A percentile compares a stretch with the other conserved stretches of the same genome.
phyloP scores from a whole-genome alignment of 176 grass and related monocot species.

The Phyllostachys edulis region DNA sequence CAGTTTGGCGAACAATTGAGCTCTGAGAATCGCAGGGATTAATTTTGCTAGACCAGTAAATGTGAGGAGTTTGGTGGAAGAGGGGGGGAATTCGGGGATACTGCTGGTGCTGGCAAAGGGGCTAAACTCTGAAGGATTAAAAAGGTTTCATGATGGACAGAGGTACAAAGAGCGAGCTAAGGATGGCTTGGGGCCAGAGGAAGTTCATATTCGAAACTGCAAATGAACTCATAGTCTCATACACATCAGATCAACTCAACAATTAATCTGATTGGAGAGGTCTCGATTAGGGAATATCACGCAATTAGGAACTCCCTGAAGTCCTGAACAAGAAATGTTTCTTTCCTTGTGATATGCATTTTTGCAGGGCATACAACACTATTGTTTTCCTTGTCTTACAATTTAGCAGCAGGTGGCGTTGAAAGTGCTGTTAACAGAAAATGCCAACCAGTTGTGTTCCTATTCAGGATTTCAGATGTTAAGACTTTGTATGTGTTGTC shows the following conservation, averaged over 20 bases:
- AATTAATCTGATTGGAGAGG: not conserved
- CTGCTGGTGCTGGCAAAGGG: not conserved
- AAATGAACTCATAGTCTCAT: not conserved
- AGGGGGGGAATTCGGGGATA: not conserved
- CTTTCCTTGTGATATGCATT: not conserved
- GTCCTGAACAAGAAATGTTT: not conserved
- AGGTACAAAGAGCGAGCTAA: not conserved
- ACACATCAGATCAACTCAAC: conserved; percentile 1
- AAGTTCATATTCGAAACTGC: not conserved
- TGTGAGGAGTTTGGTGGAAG: not conserved
- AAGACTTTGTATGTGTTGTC: not conserved
- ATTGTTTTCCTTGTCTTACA: not conserved
- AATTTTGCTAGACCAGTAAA: not conserved
- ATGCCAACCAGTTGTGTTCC: not conserved
- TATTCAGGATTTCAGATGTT: not conserved
- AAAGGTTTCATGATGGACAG: not conserved
- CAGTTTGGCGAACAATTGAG: not conserved
- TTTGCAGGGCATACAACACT: not conserved
- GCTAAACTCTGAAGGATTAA: not conserved
- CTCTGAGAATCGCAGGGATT: not conserved
- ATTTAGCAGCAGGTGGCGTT: not conserved
- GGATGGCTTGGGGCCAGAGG: not conserved
- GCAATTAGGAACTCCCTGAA: not conserved
- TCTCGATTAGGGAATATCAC: not conserved
- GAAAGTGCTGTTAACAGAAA: not conserved